Evolutionary conservation across 2,329 filamentous ascomycete genomes (phyloP).

Genomic region (Colletotrichum sansevieriae): DNA sequence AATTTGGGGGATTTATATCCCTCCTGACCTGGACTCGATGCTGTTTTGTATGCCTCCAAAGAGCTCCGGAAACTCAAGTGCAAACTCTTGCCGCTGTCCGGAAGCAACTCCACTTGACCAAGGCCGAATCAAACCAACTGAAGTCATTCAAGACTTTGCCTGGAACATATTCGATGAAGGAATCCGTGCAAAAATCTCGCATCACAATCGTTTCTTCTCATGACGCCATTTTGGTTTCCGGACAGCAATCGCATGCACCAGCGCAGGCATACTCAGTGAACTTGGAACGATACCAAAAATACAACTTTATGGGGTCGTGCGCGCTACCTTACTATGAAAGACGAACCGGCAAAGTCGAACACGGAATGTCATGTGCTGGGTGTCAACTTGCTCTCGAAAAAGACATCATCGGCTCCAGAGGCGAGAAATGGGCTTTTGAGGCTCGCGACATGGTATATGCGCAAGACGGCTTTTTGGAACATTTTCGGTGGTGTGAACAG

Average conservation of each 20-base stretch:
- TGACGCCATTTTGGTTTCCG: slow-evolving; percentile 41
- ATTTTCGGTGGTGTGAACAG: slow-evolving; percentile 52
- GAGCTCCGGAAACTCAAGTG: slow-evolving; percentile 43
- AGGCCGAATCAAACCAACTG: slow-evolving; percentile 41
- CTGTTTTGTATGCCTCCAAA: slow-evolving; percentile 47
- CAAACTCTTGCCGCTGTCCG: slow-evolving; percentile 40
- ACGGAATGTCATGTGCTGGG: slow-evolving; percentile 50
- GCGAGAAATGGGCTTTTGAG: slow-evolving; percentile 42
- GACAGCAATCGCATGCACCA: slow-evolving; percentile 2
- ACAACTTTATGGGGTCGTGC: slow-evolving; percentile 48
- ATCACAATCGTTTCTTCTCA: slow-evolving; percentile 43
- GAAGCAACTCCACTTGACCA: slow-evolving; percentile 38
- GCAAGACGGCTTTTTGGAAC: slow-evolving; percentile 48
- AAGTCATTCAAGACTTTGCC: slow-evolving; percentile 48
- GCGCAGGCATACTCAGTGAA: slow-evolving; percentile 29
- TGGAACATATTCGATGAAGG: slow-evolving; percentile 46
- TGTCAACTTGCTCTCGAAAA: slow-evolving; percentile 49
- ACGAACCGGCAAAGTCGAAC: slow-evolving; percentile 45
- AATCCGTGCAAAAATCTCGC: slow-evolving; percentile 41
- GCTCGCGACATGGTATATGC: slow-evolving; percentile 48
- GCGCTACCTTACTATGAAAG: slow-evolving; percentile 47
- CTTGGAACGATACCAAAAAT: slow-evolving; percentile 42
- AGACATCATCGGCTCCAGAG: slow-evolving; percentile 41
- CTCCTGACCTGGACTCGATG: slow-evolving; percentile 48
- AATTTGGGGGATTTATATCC: slow-evolving; percentile 46